Evolutionary conservation across 495 filamentous ascomycete genomes (phyloP).

Genomic region (Neurospora cerealis): DNA sequence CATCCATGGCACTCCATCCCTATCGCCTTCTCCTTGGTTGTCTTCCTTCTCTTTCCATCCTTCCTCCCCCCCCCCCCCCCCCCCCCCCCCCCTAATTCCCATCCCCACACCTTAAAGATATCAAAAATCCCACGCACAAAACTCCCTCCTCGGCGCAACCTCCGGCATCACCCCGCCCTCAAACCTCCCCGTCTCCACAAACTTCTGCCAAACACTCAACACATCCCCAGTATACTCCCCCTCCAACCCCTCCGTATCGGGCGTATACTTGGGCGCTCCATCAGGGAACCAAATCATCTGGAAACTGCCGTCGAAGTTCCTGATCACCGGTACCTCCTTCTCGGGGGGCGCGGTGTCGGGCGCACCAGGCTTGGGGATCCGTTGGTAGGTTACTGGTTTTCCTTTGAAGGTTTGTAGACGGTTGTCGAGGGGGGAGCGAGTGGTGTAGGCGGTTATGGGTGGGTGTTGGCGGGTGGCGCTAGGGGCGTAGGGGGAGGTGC

Average conservation of each 20-base stretch:
- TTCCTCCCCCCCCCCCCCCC: no score
- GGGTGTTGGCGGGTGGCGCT: slow-evolving; percentile 34
- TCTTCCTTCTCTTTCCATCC: no score
- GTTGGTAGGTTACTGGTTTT: slow-evolving; percentile 28
- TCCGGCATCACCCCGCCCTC: slow-evolving; percentile 54
- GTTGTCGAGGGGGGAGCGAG: slow-evolving; percentile 19
- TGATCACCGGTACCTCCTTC: slow-evolving; percentile 23
- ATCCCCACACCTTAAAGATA: no score
- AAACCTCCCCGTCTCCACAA: slow-evolving; percentile 53
- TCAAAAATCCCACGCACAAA: slow-evolving; percentile 62
- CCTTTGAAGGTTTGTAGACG: slow-evolving; percentile 30
- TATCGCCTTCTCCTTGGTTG: no score
- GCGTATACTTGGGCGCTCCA: slow-evolving; percentile 51
- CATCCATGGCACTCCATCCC: no score
- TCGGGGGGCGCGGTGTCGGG: not conserved
- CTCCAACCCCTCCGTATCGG: slow-evolving; percentile 41
- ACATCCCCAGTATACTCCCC: slow-evolving; percentile 30
- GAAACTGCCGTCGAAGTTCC: slow-evolving; percentile 30
- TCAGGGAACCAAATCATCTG: slow-evolving; percentile 59
- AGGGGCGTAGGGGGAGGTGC: slow-evolving; percentile 29
- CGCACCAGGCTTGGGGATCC: not conserved
- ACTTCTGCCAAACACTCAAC: slow-evolving; percentile 47
- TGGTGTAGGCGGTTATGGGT: slow-evolving; percentile 25
- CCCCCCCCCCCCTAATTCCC: no score
- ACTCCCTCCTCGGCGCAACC: slow-evolving; percentile 63